A percentile compares a stretch with the other conserved stretches of the same genome.
Evolutionary conservation across 768 basidiomycete genomes (phyloP).

Genomic region (Hygrocybe punicea): DNA sequence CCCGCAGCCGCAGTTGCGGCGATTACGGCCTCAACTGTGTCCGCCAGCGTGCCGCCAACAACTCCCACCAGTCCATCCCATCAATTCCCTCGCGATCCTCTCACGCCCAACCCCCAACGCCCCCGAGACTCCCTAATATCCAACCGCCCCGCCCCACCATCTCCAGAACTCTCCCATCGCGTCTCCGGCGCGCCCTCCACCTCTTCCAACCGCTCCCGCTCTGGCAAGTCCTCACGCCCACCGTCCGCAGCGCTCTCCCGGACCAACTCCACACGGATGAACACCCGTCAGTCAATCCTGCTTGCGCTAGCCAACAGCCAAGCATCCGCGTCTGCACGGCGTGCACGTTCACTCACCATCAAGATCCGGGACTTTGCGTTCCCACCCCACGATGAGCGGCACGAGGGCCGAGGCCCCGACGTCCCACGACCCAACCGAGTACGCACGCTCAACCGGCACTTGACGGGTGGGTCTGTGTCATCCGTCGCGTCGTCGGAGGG

Average conservation of each 20-base stretch:
- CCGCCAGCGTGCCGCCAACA: neutral
- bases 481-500: constrained; percentile 9
- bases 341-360: constrained; percentile 27
- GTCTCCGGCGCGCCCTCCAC: constrained; percentile 12
- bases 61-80: constrained; percentile 7
- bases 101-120: neutral
- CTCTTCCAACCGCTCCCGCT: constrained; percentile 7
- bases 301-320: neutral
- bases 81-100: no score
- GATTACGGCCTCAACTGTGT: constrained; percentile 1
- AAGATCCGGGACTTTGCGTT: constrained; percentile 46
- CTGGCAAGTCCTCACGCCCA: constrained; percentile 4
- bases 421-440: constrained; percentile 42
- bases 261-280: constrained; percentile 9
- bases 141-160: constrained; percentile 10
- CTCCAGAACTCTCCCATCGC: constrained; percentile 9
- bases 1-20: neutral
- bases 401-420: constrained; percentile 38
- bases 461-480: constrained; percentile 16
- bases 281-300: neutral
- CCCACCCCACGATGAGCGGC: constrained; percentile 33
- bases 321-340: constrained; percentile 4
- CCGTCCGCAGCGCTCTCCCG: constrained; percentile 14
- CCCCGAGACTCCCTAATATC: constrained; percentile 12
- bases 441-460: constrained; percentile 29